Base-by-base conservation (phyloP, 2,329 filamentous ascomycete species). In the Trichoderma atrobrunneum region DNA sequence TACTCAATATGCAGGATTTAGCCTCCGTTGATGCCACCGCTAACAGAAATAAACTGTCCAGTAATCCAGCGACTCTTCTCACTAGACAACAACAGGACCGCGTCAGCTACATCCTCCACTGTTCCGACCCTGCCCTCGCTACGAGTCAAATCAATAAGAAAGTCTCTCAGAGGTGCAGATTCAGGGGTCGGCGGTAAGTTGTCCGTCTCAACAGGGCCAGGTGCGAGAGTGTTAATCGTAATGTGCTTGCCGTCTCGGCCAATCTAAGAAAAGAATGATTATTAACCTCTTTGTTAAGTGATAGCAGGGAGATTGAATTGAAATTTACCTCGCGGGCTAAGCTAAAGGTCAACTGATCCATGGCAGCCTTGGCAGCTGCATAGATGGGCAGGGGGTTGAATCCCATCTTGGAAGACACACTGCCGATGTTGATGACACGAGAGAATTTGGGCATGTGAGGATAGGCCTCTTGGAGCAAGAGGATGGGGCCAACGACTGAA, bases 151-250 rank as follows among this genome's bases (percentile, higher is more conserved):
- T 72, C 1, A 16, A 78, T 54, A 21, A 80, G 62, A 11, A 69
- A 71, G 26, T 71, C 54, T 30, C 66, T 72, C 12, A 74, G 5
- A 0, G 48, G 48, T 34, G 32, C 48, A 10, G 30, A 30, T 6
- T 67, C 28, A 24, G 64, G 43, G 1, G 28, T 66, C 26, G 18
- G 73, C 70, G 8, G 78, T 28, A 39, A 73, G 1, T 73, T 73
- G 39, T 83, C 81, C 12, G 82, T 83, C 7, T 56, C 59, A 7
- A 80, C 78, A 7, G 80, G 79, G 0, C 83, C 83, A 0, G 82
- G 83, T 0, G 79, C 78, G 18, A 84, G 73, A 8, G 81, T 81
- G 70, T 84, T 84, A 62, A 84, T 78, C 0, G 82, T 84, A 70
- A 75, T 72, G 34, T 67, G 28, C 43, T 73, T 74, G 56, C 73